Percentiles rank a stretch among this genome's conserved stretches.
These are phyloP conservation scores for Calonectria montana DNA, from an alignment of 2,329 filamentous ascomycete species.

Conservation along the genomic window DNA sequence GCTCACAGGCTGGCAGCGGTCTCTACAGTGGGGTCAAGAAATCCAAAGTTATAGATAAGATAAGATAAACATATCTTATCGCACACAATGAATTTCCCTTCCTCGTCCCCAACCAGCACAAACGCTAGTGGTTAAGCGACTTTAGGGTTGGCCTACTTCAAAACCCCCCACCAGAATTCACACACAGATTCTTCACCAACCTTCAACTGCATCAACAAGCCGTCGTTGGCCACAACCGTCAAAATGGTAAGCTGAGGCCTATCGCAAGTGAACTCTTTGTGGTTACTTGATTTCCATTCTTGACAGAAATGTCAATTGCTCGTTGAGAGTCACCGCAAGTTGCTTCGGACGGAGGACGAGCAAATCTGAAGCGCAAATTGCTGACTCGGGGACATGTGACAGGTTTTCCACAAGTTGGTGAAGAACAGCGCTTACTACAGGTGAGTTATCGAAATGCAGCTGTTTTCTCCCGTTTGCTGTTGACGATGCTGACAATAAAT, in stretches of 20 bases:
- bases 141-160: conserved; percentile 37
- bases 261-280: conserved; percentile 39
- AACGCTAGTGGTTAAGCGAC: conserved; percentile 31
- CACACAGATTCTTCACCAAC: conserved; percentile 42
- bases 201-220: conserved; percentile 50
- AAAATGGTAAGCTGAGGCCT: conserved; percentile 76
- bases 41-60: background rate
- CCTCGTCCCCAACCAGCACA: conserved; percentile 54
- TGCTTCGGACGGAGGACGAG: conserved; percentile 85
- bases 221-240: conserved; percentile 64
- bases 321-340: conserved; percentile 89
- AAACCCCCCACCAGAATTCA: conserved; percentile 54
- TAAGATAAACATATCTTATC: conserved; percentile 21
- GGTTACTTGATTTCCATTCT: conserved; percentile 40
- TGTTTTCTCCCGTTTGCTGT: background rate
- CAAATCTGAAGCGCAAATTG: conserved; percentile 98
- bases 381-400: conserved; percentile 84
- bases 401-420: conserved; percentile 93
- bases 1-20: background rate
- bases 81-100: conserved; percentile 41
- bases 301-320: conserved; percentile 60
- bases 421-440: conserved; percentile 99
- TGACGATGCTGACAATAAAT: conserved; percentile 40
- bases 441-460: conserved; percentile 65
- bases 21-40: background rate